Evolutionary conservation across 176 grass and related monocot genomes (phyloP).

Genomic region (Typha latifolia): DNA sequence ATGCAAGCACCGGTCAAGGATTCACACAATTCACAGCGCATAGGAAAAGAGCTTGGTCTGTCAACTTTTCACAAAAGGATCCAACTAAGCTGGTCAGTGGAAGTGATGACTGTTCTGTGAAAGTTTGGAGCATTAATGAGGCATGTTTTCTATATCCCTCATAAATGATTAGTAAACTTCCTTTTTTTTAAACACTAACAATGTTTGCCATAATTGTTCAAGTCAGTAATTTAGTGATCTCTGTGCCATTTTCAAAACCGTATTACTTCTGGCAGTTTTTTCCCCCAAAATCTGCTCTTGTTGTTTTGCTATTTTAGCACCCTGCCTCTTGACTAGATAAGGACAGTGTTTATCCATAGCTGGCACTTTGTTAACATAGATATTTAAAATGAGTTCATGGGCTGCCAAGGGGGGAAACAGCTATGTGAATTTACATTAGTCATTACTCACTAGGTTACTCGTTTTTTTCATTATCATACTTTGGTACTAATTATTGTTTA

Average conservation of each 20-base stretch:
- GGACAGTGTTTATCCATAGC: neutral
- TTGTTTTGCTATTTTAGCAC: no score
- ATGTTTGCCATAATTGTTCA: neutral
- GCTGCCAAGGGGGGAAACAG: no score
- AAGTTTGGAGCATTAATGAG: conserved; percentile 95
- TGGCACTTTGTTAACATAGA: neutral
- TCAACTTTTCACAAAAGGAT: conserved; percentile 85
- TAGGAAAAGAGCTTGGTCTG: conserved; percentile 91
- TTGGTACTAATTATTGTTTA: conserved; percentile 7
- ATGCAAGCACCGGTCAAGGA: conserved; percentile 89
- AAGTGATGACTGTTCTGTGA: conserved; percentile 85
- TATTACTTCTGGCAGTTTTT: neutral
- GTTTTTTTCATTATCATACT: neutral
- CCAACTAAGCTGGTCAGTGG: conserved; percentile 88
- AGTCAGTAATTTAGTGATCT: neutral
- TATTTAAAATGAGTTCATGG: neutral
- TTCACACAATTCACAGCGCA: conserved; percentile 69
- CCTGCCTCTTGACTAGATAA: no score
- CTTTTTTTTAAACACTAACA: neutral
- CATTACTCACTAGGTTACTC: no score
- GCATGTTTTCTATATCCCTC: conserved; percentile 24
- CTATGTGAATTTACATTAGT: no score
- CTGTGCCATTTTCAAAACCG: neutral
- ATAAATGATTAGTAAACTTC: neutral
- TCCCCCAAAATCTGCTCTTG: neutral